Evolutionary conservation across 768 basidiomycete genomes (phyloP), one percentile per base, ranked within the genome.

Genomic region (Pleurotus citrinopileatus): DNA sequence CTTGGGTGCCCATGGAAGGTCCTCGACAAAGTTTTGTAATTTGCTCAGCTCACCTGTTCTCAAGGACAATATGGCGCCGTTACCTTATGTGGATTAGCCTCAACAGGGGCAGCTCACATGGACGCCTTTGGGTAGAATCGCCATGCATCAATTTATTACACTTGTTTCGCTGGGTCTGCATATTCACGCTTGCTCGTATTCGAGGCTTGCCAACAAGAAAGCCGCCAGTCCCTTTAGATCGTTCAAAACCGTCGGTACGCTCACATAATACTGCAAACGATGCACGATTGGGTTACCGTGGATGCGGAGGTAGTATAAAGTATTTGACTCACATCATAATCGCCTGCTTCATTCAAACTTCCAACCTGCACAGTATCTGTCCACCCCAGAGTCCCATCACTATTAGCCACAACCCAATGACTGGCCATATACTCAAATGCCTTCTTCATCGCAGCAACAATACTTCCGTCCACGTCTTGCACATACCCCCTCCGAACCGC

Each of bases 161-260:
- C n/a, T n/a, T 34, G 32, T 10, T 34, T 52, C 38, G 34, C 44
- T 32, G 36, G 25, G 12, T 38, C 34, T 20, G 6, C 47, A 12
- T n/a, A n/a, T n/a, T 55, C 52, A 58, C 22, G 71, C 54, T 51
- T 54, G 63, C 42, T 78, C 75, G 28, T 67, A 69, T 59, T 79
- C 76, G 40, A 77, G 51, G 57, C 77, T 78, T 0, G 76, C 77
- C n/a, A 78, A 61, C 12, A 78, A 54, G 56, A 79, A 78, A 0
- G 75, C 71, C 0, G 74, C 72, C 29, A 76, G 40, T 13, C 77
- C 78, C 57, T 78, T 80, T 40, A 80, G 65, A 57, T 79, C 77
- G 55, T 78, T 75, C 36, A 76, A 32, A 44, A 71, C 65, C 7
- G 61, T 65, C 2, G 70, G 59, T 50, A 73, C 67, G 54, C 71